Base-by-base conservation (phyloP, 2,329 filamentous ascomycete genomes). In the Calonectria crousiana region DNA sequence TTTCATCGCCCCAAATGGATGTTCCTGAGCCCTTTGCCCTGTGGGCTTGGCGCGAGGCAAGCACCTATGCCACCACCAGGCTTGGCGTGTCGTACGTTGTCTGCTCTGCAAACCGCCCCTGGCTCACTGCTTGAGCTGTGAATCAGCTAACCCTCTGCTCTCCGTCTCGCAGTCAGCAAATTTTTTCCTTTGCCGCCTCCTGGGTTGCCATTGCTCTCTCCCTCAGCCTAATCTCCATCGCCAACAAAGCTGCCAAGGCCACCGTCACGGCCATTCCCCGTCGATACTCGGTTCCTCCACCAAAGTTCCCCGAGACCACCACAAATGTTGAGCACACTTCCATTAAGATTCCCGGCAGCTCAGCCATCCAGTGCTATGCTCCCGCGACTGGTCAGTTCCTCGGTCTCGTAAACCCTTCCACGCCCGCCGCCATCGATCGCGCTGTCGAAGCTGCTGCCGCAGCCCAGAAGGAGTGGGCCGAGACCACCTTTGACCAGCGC, bases 311-410 rank as follows among this genome's bases (percentile, higher is more conserved):
- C 68, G 86, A 89, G 82, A 88, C 90, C 71, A 87, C 89, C 64
- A 87, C 89, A 77, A 86, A 91, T 41, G 87, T 95, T 44, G 88
- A 92, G 18, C 83, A 89, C 44, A 89, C 93, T 1, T 88, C 87
- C 23, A 87, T 95, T 82, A 94, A 93, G 85, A 88, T 91, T n/a
- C 83, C 91, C 1, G 92, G 92, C 20, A 92, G 92, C 49, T 89
- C 90, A 1, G 90, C 92, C 10, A 93, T 97, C 74, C 94, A 95
- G 85, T 97, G 95, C 86, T 97, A 97, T 84, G 94, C 94, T 53
- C 97, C 97, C 1, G 96, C 96, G 2, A 98, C 95, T 30, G 97
- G 97, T 76, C 91, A 94, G 81, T 91, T 95, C 74, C 92, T 99
- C 32, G 95, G 95, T 69, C 89, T 91, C 78, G 89, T 96, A 84